phyloP scores from a whole-genome alignment of 2,329 filamentous ascomycete species.

The Hypomyces rosellus region DNA sequence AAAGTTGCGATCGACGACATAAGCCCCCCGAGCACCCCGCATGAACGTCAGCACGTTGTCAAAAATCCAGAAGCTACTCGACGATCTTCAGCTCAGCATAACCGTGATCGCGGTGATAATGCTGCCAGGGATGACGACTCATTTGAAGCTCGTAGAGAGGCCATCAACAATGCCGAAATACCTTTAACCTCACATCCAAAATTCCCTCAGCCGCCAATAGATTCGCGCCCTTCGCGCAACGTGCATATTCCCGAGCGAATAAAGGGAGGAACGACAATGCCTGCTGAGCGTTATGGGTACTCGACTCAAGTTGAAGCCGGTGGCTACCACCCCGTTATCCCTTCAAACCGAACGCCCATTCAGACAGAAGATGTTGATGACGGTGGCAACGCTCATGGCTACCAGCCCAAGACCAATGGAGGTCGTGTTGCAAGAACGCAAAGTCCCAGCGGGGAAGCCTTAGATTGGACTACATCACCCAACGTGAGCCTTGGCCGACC shows the following conservation, averaged over 20 bases:
- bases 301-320: neutral
- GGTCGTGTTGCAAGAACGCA: neutral
- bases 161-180: neutral
- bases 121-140: neutral
- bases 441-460: neutral
- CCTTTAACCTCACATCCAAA: neutral
- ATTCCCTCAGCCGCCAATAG: neutral
- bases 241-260: neutral
- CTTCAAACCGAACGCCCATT: neutral
- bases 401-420: neutral
- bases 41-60: neutral
- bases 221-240: neutral
- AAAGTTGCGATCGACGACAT: neutral
- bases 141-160: neutral
- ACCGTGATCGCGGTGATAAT: neutral
- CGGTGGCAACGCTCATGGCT: neutral
- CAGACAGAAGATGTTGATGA: neutral
- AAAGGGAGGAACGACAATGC: neutral
- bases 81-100: neutral
- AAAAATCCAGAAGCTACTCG: neutral
- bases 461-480: neutral
- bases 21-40: neutral
- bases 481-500: neutral
- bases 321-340: neutral
- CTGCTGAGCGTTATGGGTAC: neutral